Evolutionary conservation across 257 asterid genomes (phyloP), one percentile per base, ranked within the genome.

Genomic region (Catharanthus roseus): DNA sequence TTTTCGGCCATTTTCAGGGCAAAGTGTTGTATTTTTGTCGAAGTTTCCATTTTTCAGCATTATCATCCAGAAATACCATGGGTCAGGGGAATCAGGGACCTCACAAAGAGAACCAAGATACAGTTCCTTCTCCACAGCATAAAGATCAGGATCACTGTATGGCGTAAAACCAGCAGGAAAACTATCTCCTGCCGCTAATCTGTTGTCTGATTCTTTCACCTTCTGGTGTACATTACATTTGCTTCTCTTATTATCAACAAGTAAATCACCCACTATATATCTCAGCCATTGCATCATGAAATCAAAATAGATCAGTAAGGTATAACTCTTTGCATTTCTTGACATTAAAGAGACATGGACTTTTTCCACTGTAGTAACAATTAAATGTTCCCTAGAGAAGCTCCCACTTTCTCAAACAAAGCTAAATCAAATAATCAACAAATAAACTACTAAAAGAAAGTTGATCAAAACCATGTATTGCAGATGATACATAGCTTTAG

Each of bases 1-100:
- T 79, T 85, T 91, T 61, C 83, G 80, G 60, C 96, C 97, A 60
- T 91, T 89, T 67, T 91, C 97, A 36, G 96, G 96, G 72, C 96
- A 91, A 47, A 87, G 86, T 23, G 89, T 86, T 10, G 91, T 87
- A 49, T 82, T 91, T 77, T 83, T 86, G 85, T 91, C 96, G 29
- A 91, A 89, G 74, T 91, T 90, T 56, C 97, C 97, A 7, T 90
- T 90, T 74, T 88, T 90, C 34, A 90, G 85, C 97, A 90, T 90
- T 61, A 90, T 82, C 95, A 88, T 86, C 97, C 97, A 90, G 64
- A 88, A 87, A 54, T 83, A 80, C 93, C 95, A 91, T 9, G 91
- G 80, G 24, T 78, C 69, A 8, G 68, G 55, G 45, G 82, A 77
- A 71, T 80, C 86, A n/a, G 75, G 74, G 49, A 69, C 85, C 79